Evolutionary conservation across 78 protist species (phyloP).

Genomic region (Chrysochromulina parva): DNA sequence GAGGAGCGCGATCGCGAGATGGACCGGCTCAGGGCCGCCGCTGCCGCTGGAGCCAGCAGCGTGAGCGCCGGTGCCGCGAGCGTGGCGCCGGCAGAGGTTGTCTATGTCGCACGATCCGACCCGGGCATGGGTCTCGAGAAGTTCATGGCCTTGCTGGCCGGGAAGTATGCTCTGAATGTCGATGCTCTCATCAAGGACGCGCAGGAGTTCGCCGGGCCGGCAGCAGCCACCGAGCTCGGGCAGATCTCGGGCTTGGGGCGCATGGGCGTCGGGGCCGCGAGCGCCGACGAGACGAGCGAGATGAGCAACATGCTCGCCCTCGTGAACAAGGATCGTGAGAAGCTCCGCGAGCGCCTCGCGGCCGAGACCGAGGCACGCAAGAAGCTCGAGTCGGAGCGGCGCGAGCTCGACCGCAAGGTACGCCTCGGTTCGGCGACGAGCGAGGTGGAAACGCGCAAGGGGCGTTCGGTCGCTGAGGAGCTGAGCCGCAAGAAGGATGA

Average conservation of each 20-base stretch:
- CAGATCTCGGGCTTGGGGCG: neutral
- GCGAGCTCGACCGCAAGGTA: slow-evolving; percentile 1
- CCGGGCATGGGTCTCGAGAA: neutral
- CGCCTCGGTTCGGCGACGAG: neutral
- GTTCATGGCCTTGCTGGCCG: too few relatives aligned
- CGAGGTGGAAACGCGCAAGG: neutral
- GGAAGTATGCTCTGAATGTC: too few relatives aligned
- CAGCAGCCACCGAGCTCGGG: neutral
- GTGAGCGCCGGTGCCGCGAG: neutral
- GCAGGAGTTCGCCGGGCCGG: neutral
- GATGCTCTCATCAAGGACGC: neutral
- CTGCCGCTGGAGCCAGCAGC: neutral
- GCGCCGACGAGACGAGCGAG: neutral
- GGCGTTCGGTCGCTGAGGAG: neutral
- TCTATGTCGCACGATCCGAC: neutral
- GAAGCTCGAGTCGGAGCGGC: neutral
- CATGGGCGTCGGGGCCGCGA: too few relatives aligned
- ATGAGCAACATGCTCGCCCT: neutral
- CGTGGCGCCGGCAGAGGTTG: neutral
- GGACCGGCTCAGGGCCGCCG: neutral
- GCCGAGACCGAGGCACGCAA: neutral
- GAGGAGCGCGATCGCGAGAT: neutral
- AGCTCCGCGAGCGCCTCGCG: neutral
- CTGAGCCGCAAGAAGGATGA: neutral
- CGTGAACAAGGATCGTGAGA: neutral